Percentiles rank a stretch among this genome's conserved stretches.
phyloP scores from a whole-genome alignment of 2,329 filamentous ascomycete species.

The Aspergillus sp. region DNA sequence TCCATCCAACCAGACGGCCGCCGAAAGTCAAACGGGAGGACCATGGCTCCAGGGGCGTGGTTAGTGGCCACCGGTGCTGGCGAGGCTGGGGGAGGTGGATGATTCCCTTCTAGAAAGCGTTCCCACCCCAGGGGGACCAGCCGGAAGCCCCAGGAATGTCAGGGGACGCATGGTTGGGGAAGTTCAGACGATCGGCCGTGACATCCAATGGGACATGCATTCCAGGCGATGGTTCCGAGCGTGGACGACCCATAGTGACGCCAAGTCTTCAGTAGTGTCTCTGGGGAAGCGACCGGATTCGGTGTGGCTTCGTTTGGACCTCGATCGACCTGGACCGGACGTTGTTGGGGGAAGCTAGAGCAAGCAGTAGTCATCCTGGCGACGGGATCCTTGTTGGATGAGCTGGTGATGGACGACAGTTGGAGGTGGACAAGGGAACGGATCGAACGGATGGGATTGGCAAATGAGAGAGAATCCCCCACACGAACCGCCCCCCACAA shows the following conservation, averaged over 20 bases:
- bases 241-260: slow-evolving; percentile 3
- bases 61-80: neutral
- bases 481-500: slow-evolving; percentile 21
- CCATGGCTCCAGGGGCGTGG: slow-evolving; percentile 3
- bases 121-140: neutral
- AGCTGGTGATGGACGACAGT: neutral
- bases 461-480: slow-evolving; percentile 20
- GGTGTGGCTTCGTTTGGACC: neutral
- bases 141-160: slow-evolving; percentile 4
- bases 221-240: slow-evolving; percentile 3
- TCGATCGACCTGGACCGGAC: too few species aligned
- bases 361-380: neutral
- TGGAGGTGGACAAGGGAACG: neutral
- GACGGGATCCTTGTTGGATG: neutral
- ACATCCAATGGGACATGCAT: slow-evolving; percentile 8
- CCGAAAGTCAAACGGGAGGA: slow-evolving; percentile 5
- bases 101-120: slow-evolving; percentile 8
- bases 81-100: neutral
- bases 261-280: slow-evolving; percentile 12
- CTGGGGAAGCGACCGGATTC: neutral
- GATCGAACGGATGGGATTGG: slow-evolving; percentile 13
- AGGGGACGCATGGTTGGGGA: slow-evolving; percentile 13
- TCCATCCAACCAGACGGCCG: neutral
- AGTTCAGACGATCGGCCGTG: slow-evolving; percentile 6
- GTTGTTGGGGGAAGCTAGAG: too few species aligned